Conservation (phyloP, 805 yeast species). For the Komagataella kurtzmanii region DNA sequence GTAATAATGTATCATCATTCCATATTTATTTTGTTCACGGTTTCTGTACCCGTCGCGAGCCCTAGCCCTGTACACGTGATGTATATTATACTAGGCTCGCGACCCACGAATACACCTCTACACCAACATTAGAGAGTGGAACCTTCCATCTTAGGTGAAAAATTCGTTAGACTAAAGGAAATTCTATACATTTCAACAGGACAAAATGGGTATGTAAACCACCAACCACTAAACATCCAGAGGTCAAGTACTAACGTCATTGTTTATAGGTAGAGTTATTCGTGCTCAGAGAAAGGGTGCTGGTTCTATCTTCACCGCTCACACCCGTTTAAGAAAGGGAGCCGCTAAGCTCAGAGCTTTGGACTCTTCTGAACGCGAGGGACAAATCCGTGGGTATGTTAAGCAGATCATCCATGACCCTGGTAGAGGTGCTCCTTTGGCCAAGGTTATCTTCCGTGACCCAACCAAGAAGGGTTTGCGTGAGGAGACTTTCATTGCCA, state of each 20-base stretch:
- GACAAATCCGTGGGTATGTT: constrained; percentile 98
- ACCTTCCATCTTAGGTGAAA: neutral
- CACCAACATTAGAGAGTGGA: neutral
- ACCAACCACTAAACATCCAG: neutral
- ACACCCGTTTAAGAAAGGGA: constrained; percentile 99
- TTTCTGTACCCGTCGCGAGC: neutral
- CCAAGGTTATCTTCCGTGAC: constrained; percentile 97
- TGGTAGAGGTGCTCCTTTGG: constrained; percentile 99
- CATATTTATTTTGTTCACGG: neutral
- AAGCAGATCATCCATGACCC: constrained; percentile 98
- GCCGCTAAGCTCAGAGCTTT: constrained; percentile 99
- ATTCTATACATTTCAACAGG: neutral
- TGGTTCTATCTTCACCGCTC: constrained; percentile 98
- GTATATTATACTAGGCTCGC: neutral
- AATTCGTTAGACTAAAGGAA: neutral
- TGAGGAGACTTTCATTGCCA: constrained; percentile 98
- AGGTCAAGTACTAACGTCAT: neutral
- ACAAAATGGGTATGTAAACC: neutral
- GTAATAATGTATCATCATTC: neutral
- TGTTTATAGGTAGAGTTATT: constrained; percentile 87
- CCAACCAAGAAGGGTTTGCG: constrained; percentile 97
- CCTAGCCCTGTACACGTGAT: neutral
- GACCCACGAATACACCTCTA: neutral
- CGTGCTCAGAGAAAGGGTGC: constrained; percentile 99
- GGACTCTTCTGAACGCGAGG: constrained; percentile 99